These are phyloP conservation scores for Yamadazyma kanchanaburiensis DNA, from an alignment of 1,139 yeast genomes.

Conservation along the genomic window DNA sequence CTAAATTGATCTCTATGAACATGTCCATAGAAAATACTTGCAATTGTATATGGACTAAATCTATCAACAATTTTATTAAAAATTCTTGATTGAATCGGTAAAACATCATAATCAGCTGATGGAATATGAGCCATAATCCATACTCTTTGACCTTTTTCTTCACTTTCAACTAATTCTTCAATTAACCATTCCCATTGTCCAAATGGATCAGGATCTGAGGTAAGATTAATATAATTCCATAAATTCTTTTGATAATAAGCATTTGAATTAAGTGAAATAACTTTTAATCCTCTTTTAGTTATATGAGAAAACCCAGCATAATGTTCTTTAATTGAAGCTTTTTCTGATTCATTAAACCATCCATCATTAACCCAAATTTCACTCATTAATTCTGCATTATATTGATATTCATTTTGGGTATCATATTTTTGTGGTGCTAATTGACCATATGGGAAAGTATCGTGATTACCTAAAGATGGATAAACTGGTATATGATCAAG, in stretches of 20 bases:
- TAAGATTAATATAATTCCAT: constrained; percentile 57
- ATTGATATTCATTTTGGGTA: constrained; percentile 47
- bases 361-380: constrained; percentile 50
- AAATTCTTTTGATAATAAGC: constrained; percentile 63
- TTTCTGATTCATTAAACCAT: constrained; percentile 29
- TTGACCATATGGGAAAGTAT: constrained; percentile 71
- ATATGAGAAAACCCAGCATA: constrained; percentile 62
- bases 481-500: constrained; percentile 57
- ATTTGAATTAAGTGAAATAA: constrained; percentile 65
- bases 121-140: constrained; percentile 76
- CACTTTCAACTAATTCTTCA: constrained; percentile 59
- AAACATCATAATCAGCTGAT: constrained; percentile 48
- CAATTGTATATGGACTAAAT: constrained; percentile 67
- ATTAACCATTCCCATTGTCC: constrained; percentile 63
- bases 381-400: constrained; percentile 61
- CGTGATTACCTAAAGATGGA: constrained; percentile 70
- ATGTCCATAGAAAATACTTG: constrained; percentile 69
- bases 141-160: constrained; percentile 54
- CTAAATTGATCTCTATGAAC: constrained; percentile 70
- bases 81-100: constrained; percentile 60
- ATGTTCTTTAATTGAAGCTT: constrained; percentile 29
- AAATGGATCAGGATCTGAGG: constrained; percentile 54
- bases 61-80: constrained; percentile 59
- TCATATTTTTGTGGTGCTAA: constrained; percentile 46
- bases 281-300: constrained; percentile 55